Evolutionary conservation across 331 rosid genomes (phyloP).

Genomic region (Rhamnella rubrinervis): DNA sequence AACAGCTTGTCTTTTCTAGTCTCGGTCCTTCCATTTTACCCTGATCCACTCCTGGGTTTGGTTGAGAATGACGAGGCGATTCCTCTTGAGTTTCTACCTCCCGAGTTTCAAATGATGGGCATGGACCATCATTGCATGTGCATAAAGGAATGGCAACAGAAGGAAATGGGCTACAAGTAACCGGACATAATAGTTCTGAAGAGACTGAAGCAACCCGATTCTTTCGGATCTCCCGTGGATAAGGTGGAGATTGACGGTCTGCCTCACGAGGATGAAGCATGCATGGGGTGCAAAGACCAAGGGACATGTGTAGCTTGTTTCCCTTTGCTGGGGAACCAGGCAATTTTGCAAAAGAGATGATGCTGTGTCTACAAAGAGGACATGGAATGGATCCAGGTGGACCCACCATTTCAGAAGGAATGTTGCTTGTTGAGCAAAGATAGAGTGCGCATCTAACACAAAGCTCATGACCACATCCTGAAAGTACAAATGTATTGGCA

Average conservation of each 20-base stretch:
- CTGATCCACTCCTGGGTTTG: slow-evolving; percentile 41
- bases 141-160: slow-evolving; percentile 78
- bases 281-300: slow-evolving; percentile 76
- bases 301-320: slow-evolving; percentile 51
- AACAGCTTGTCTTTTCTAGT: slow-evolving; percentile 65
- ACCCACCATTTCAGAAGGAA: slow-evolving; percentile 47
- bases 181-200: slow-evolving; percentile 75
- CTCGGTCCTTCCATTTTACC: slow-evolving; percentile 71
- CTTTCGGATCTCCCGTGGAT: slow-evolving; percentile 55
- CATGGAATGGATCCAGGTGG: slow-evolving; percentile 81
- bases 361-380: slow-evolving; percentile 78
- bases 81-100: slow-evolving; percentile 56
- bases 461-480: slow-evolving; percentile 83
- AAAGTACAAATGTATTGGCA: slow-evolving; percentile 21
- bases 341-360: slow-evolving; percentile 65
- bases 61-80: slow-evolving; percentile 49
- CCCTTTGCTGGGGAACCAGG: slow-evolving; percentile 62
- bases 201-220: slow-evolving; percentile 78
- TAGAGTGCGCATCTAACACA: slow-evolving; percentile 87
- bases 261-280: slow-evolving; percentile 63
- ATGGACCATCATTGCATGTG: slow-evolving; percentile 78
- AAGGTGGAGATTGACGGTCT: slow-evolving; percentile 50
- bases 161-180: slow-evolving; percentile 87
- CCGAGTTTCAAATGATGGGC: slow-evolving; percentile 67
- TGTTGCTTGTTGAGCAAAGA: slow-evolving; percentile 82